Evolutionary conservation across 2,329 filamentous ascomycete species (phyloP).

Genomic region (Paraconiothyrium brasiliense): DNA sequence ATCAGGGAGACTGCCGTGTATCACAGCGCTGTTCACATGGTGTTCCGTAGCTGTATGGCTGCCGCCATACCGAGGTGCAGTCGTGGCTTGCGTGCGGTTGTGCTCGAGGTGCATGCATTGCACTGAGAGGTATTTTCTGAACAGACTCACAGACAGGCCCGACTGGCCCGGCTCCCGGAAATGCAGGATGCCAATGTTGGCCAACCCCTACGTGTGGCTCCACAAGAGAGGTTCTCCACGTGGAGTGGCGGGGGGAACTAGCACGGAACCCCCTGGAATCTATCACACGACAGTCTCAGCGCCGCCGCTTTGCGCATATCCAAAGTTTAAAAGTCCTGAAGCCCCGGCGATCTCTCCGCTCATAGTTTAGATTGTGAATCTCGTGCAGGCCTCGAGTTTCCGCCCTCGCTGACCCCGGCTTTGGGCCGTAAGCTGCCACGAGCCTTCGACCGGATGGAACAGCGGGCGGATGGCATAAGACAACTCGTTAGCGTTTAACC

Average conservation of each 20-base stretch:
- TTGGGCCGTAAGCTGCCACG: constrained; percentile 6
- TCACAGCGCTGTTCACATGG: neutral
- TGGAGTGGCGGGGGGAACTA: constrained; percentile 3
- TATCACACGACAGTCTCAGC: constrained; percentile 7
- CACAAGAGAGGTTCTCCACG: constrained; percentile 7
- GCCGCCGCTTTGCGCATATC: neutral
- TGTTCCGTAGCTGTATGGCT: neutral
- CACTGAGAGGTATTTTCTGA: neutral
- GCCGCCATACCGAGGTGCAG: too few relatives aligned
- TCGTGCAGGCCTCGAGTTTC: neutral
- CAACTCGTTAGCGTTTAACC: constrained; percentile 8
- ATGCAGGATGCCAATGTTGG: too few relatives aligned
- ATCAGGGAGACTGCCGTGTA: neutral
- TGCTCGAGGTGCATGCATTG: neutral
- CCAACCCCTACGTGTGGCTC: neutral
- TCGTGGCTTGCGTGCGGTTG: neutral
- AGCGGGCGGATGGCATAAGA: neutral
- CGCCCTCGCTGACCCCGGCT: neutral
- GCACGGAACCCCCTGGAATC: constrained; percentile 4
- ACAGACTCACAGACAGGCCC: too few relatives aligned
- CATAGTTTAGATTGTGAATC: neutral
- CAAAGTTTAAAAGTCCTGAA: constrained; percentile 3
- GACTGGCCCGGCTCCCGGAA: too few relatives aligned
- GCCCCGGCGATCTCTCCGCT: neutral
- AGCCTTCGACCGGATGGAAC: neutral